These are phyloP conservation scores for Lachnellula willkommii DNA, from an alignment of 2,329 filamentous ascomycete genomes.

Conservation along the genomic window DNA sequence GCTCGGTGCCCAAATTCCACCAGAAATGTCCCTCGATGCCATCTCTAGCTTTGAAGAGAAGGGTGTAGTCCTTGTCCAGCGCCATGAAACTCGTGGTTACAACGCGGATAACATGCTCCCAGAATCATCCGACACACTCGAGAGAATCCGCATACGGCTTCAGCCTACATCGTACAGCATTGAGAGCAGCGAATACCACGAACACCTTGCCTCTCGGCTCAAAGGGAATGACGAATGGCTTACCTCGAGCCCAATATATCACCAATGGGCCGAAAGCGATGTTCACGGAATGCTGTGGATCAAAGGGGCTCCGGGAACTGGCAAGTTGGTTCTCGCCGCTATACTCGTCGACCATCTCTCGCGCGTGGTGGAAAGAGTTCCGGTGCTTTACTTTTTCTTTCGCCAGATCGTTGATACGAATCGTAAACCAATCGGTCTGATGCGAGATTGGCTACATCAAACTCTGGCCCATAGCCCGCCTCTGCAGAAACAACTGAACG, in stretches of 20 bases:
- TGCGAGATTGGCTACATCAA: conserved; percentile 33
- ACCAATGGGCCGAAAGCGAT: conserved; percentile 11
- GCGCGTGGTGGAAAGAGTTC: conserved; percentile 19
- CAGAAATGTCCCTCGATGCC: too few species aligned
- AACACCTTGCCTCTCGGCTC: conserved; percentile 16
- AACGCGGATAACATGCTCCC: conserved; percentile 3
- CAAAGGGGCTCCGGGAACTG: conserved; percentile 40
- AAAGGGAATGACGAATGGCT: conserved; percentile 19
- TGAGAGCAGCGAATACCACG: conserved; percentile 15
- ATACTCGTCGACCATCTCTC: conserved; percentile 4
- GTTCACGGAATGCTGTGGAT: conserved; percentile 42
- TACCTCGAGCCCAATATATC: conserved; percentile 10
- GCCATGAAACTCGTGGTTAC: background rate
- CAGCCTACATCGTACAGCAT: conserved; percentile 18
- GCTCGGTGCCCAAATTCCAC: too few species aligned
- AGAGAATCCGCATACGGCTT: conserved; percentile 15
- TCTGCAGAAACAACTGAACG: conserved; percentile 23
- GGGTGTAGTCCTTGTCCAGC: background rate
- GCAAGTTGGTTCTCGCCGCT: conserved; percentile 40
- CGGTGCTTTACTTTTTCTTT: conserved; percentile 37
- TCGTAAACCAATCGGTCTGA: conserved; percentile 22
- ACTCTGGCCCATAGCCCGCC: conserved; percentile 26
- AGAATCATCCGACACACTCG: conserved; percentile 6
- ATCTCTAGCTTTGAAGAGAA: background rate
- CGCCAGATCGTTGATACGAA: conserved; percentile 34